Base-by-base conservation (phyloP, 768 basidiomycete genomes). In the Psilocybe azurescens region DNA sequence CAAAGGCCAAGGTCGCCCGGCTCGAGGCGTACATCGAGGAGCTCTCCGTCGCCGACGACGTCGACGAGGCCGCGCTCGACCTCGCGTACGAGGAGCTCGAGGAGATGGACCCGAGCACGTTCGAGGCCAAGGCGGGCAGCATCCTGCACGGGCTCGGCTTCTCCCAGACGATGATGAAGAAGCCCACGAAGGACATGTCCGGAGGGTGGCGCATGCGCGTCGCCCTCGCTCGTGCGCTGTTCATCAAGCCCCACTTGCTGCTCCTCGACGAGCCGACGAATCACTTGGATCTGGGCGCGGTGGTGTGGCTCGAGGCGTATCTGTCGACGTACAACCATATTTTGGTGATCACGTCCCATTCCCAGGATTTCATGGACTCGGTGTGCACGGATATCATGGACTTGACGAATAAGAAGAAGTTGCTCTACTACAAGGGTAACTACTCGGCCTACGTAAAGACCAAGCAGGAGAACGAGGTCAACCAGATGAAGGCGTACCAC, bases 161-260 rank as follows among this genome's bases (percentile, higher is more conserved):
- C 80, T 82, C 83, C 52, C 86, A 84, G 69, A 73, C 80, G 57
- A 99, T 99, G 97, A 97, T 99, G 96, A 85, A 86, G 75, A 93
- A 90, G 76, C 91, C 95, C 3, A 99, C 97, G 32, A 97, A 94
- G 79, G 97, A 99, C 74, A 99, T 99, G 97, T 90, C 88, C 70
- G 97, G 97, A 85, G 97, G 97, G 69, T 99, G 97, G 97, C 86
- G 97, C 55, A 99, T 99, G 97, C 89, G 97, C 74, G 97, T 99
- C 58, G 92, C 97, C 13, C 90, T 99, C 41, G 97, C 97, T 33
- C 86, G 97, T 52, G 97, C 97, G 1, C 84, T 99, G 44, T 98
- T 99, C 77, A 79, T 99, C 76, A 98, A 96, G 77, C 97, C 97
- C 5, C 97, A 99, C 80, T 78, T 99, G 28, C 83, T 99, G 36